Evolutionary conservation across 495 filamentous ascomycete species (phyloP).

Genomic region (Hypoxylon perforatum): DNA sequence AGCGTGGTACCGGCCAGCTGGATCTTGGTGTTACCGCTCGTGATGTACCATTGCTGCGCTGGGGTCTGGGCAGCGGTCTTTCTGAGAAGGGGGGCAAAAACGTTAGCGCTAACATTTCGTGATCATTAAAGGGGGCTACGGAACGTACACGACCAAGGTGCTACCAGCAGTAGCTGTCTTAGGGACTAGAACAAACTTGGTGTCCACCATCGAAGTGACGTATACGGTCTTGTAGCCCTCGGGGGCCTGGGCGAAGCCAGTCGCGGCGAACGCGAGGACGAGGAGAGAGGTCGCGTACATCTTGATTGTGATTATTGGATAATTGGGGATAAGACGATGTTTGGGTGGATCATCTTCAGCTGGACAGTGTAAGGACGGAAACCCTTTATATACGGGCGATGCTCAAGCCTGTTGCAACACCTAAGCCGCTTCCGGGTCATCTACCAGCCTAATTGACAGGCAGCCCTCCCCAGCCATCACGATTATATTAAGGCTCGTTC

Average conservation of each 20-base stretch:
- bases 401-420: not conserved
- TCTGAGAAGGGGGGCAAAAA: slow-evolving; percentile 30
- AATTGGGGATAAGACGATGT: slow-evolving; percentile 3
- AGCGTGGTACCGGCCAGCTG: slow-evolving; percentile 57
- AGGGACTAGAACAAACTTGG: slow-evolving; percentile 62
- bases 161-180: slow-evolving; percentile 51
- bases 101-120: slow-evolving; percentile 8
- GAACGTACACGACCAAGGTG: slow-evolving; percentile 57
- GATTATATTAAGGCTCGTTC: slow-evolving; percentile 40
- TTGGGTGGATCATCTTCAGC: slow-evolving; percentile 21
- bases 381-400: slow-evolving; percentile 21
- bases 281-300: slow-evolving; percentile 56
- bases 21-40: slow-evolving; percentile 54
- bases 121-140: not conserved
- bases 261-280: slow-evolving; percentile 55
- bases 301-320: slow-evolving; percentile 29
- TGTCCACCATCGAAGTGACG: slow-evolving; percentile 62
- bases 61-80: slow-evolving; percentile 53
- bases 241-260: slow-evolving; percentile 55
- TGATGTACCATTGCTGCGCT: slow-evolving; percentile 64
- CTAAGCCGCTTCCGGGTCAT: slow-evolving; percentile 20
- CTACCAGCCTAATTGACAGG: slow-evolving; percentile 37
- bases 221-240: slow-evolving; percentile 60
- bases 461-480: slow-evolving; percentile 21
- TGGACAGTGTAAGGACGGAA: slow-evolving; percentile 15